phyloP scores from a whole-genome alignment of 1,139 yeast species.

The Scheffersomyces lignicola region DNA sequence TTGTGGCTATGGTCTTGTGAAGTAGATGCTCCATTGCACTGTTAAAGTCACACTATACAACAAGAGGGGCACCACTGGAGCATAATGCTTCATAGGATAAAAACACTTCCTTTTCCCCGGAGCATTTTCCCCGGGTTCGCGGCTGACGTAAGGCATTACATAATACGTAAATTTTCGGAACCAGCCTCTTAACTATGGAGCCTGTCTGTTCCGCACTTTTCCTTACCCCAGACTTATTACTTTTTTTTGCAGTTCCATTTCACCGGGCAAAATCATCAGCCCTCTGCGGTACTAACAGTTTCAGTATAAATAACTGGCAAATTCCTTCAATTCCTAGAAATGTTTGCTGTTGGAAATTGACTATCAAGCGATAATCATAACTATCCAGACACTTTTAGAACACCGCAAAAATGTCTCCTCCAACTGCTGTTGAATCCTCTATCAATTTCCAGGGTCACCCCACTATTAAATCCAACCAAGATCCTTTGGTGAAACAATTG shows the following conservation, averaged over 20 bases:
- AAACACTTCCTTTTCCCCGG: constrained; percentile 5
- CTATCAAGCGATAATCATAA: too few species aligned
- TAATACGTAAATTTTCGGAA: constrained; percentile 3
- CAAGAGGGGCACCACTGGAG: too few species aligned
- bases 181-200: constrained; percentile 1
- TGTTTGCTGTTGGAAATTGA: too few species aligned
- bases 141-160: neutral
- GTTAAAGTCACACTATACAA: too few species aligned
- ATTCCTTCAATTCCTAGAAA: constrained; percentile 6
- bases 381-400: constrained; percentile 2
- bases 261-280: constrained; percentile 16
- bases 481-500: constrained; percentile 47
- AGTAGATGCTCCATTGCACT: too few species aligned
- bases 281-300: neutral
- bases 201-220: constrained; percentile 13
- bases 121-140: constrained; percentile 2
- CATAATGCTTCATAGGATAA: too few species aligned
- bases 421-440: constrained; percentile 49
- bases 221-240: constrained; percentile 20
- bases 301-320: constrained; percentile 15
- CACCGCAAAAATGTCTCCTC: constrained; percentile 40
- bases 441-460: constrained; percentile 47
- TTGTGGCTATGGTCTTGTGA: too few species aligned
- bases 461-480: constrained; percentile 41
- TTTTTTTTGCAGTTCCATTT: constrained; percentile 2